Conservation (phyloP, 2,329 filamentous ascomycete species). For the Thelonectria olida region DNA sequence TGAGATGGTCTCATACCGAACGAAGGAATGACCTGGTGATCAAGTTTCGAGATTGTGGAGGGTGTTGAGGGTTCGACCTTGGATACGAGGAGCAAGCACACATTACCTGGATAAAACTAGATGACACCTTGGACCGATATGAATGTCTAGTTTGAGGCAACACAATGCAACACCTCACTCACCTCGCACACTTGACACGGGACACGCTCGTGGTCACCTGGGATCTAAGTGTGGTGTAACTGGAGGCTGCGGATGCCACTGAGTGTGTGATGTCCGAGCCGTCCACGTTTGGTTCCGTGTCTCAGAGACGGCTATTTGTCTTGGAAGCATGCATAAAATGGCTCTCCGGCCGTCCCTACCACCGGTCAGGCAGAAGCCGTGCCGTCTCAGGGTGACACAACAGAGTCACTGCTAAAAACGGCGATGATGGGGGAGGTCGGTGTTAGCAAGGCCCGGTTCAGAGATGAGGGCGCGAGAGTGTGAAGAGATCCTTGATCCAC, state of each 20-base stretch:
- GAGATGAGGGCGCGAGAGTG: background rate
- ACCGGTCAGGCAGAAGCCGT: conserved; percentile 30
- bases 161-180: background rate
- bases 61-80: background rate
- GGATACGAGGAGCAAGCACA: conserved; percentile 1
- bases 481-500: background rate
- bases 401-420: conserved; percentile 1
- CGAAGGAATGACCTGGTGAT: conserved; percentile 8
- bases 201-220: conserved; percentile 39
- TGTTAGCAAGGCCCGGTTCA: background rate
- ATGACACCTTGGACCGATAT: background rate
- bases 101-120: background rate
- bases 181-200: conserved; percentile 30
- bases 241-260: conserved; percentile 29
- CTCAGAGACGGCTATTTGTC: conserved; percentile 34
- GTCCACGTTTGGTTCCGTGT: conserved; percentile 39
- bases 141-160: background rate
- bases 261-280: conserved; percentile 33
- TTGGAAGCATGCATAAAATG: conserved; percentile 29
- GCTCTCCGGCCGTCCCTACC: background rate
- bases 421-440: background rate
- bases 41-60: background rate
- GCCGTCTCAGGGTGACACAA: conserved; percentile 21
- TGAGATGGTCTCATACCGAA: conserved; percentile 12
- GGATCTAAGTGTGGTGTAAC: conserved; percentile 35